Evolutionary conservation across 2,329 filamentous ascomycete species (phyloP), one percentile per base, ranked within the genome.

Genomic region (Diaporthe sp.): DNA sequence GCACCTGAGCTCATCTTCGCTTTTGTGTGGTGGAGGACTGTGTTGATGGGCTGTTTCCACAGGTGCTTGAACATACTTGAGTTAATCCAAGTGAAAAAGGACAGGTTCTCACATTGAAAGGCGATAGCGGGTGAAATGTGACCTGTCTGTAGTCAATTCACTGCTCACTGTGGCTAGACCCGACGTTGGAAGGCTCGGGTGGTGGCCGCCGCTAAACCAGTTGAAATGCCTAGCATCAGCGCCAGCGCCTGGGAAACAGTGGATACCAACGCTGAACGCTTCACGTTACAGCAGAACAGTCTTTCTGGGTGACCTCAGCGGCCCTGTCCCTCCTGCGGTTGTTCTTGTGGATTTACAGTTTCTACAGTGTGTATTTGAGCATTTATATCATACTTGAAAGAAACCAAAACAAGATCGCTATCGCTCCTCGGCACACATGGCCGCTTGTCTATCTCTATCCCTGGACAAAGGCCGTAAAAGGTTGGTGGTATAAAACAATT

Each of bases 1-100:
- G 58, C 4, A 42, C 46, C 31, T 65, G 62, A 53, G 39, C 76
- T 78, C 74, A 80, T 77, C 22, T 73, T 79, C 25, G 46, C 68
- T 73, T 74, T 76, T 2, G 42, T 25, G 28, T 60, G 58, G 15
- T 68, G 25, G 6, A 46, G 7, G 19, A 17, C 17, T 60, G 62
- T 65, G 5, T 17, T 62, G 42, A 25, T 12, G 17, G 62, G 15
- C 17, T 51, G 57, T 34, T 42, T 58, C 55, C 42, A 71, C 13
- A 31, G 13, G n/a, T 39, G 19, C 51, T 42, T 73, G 15, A 60
- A 65, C 65, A 73, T 77, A 1, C 37, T 65, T 60, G 17, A 22
- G 28, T 17, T 28, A 10, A 6, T 17, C 1, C 2, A 10, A 22
- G 8, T 37, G 28, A 37, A 68, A 19, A 25, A 53, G 12, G 31